Evolutionary conservation across 768 basidiomycete species (phyloP).

Genomic region (Pleurotus cornucopiae): DNA sequence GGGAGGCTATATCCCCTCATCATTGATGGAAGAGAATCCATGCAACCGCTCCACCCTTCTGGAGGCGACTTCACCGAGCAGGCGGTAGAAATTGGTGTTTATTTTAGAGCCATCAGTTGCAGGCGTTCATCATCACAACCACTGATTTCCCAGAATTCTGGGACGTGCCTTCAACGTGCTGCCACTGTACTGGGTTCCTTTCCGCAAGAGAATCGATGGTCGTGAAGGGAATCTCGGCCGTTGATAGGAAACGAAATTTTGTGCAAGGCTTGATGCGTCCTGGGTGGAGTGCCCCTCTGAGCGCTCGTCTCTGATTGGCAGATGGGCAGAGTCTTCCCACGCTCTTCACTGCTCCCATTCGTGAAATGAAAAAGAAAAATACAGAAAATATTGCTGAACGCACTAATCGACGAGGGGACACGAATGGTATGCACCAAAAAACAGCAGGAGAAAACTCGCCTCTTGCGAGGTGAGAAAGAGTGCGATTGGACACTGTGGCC

Average conservation of each 20-base stretch:
- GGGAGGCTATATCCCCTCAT: neutral
- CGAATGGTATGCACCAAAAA: too few relatives aligned
- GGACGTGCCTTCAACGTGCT: neutral
- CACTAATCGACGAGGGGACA: neutral
- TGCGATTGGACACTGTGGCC: neutral
- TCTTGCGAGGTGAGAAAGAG: neutral
- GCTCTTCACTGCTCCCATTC: neutral
- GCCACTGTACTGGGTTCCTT: constrained; percentile 6
- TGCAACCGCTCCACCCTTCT: constrained; percentile 3
- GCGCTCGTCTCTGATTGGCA: constrained; percentile 5
- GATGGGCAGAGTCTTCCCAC: neutral
- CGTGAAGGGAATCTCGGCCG: constrained; percentile 5
- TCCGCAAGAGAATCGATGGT: neutral
- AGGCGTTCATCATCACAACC: neutral
- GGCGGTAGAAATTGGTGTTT: too few relatives aligned
- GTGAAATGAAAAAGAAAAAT: neutral
- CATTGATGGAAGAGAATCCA: neutral
- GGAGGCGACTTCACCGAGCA: neutral
- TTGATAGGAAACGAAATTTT: constrained; percentile 4
- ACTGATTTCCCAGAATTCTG: neutral
- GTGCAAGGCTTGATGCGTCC: neutral
- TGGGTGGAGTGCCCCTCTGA: neutral
- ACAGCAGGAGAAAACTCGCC: too few relatives aligned
- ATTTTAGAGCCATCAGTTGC: neutral
- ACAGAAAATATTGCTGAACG: neutral